Evolutionary conservation across 1,284 basidiomycete species (phyloP), one percentile per base, ranked within the genome.

Genomic region (Boletus mariae): DNA sequence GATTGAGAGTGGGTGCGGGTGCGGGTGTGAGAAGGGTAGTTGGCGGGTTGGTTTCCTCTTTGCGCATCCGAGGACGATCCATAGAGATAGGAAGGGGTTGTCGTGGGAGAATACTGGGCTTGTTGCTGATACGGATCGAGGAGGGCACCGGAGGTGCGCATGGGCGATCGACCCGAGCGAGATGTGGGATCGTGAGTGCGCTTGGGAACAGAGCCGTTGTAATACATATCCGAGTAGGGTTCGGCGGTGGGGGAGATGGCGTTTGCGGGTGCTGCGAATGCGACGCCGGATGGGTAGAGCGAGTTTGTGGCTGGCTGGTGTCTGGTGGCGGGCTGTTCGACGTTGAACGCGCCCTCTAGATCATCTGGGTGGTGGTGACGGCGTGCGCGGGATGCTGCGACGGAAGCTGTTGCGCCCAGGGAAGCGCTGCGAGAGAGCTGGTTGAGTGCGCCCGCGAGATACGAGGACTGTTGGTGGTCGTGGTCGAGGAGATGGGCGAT

Each of bases 51-150:
- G 57, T 71, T 73, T 49, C 65, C 60, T 44, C 77, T 71, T 56
- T 81, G 79, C 53, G 75, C 58, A 45, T 76, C 81, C 48, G 75
- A 68, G 11, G 76, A 75, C 17, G 63, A 55, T 41, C 73, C 78
- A 62, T 85, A 87, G 34, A 82, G 72, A 63, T 78, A 81, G 58
- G 74, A 72, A 46, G 73, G 62, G 51, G 67, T 71, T 17, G 78
- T 73, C 23, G 83, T 77, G 17, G 83, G 80, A 51, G 84, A 83
- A 62, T 84, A 86, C 60, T 82, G 83, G 29, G 78, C 68, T 70
- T 86, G 85, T 54, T 82, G 75, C 23, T 78, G 84, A 64, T 87
- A 89, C 20, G 84, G 80, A 68, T 89, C 86, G 56, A 87, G 73
- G 47, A 84, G 73, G 38, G 78, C 67, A 60, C 76, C 79, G 46